A percentile compares a stretch with the other conserved stretches of the same genome.
phyloP scores from a whole-genome alignment of 176 grass and related monocot species.

The Eremochloa ophiuroides region DNA sequence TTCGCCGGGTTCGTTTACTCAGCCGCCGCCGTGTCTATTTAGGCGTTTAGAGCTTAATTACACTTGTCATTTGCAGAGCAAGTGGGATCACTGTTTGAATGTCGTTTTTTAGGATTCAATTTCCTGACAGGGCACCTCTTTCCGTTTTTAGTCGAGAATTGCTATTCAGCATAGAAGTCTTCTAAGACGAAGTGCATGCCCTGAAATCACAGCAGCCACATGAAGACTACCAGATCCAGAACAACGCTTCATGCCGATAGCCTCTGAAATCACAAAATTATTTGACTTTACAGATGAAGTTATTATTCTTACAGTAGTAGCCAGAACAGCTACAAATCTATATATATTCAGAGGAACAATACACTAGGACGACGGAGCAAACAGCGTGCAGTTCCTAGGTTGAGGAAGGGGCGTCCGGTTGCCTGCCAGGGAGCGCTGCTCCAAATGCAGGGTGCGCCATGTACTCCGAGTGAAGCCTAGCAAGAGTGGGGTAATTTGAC shows the following conservation, averaged over 20 bases:
- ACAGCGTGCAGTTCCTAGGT: constrained; percentile 16
- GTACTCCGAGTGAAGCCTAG: constrained; percentile 53
- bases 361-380: neutral
- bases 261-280: neutral
- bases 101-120: neutral
- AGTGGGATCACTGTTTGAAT: neutral
- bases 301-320: constrained; percentile 16
- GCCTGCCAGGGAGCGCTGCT: constrained; percentile 63
- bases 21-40: constrained; percentile 8
- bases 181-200: neutral
- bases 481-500: constrained; percentile 62
- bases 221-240: neutral
- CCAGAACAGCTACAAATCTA: neutral
- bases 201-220: neutral
- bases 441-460: constrained; percentile 62
- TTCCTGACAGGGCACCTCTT: neutral
- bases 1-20: constrained; percentile 48
- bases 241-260: neutral
- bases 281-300: neutral
- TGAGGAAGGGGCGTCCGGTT: constrained; percentile 66
- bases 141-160: too few relatives aligned
- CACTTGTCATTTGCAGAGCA: neutral
- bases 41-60: constrained; percentile 16
- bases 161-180: neutral
- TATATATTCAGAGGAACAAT: neutral